Percentiles rank a stretch among this genome's conserved stretches.
Evolutionary conservation across 192 early-diverging fungal species (phyloP).

Genomic region (Entomortierella parvispora): DNA sequence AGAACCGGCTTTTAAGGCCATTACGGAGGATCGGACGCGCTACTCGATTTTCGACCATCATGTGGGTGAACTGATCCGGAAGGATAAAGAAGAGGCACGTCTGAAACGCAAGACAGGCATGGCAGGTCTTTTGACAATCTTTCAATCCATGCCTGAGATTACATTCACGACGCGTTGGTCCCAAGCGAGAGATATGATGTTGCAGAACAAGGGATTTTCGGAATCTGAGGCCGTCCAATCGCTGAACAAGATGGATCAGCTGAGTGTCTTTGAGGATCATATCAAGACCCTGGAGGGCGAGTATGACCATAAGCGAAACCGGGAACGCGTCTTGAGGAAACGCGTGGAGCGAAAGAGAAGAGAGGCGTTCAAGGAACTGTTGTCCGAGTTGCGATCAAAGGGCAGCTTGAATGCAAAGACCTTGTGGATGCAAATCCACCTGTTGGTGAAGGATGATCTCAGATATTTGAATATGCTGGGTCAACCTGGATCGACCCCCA

Average conservation of each 20-base stretch:
- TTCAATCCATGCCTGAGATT: slow-evolving; percentile 67
- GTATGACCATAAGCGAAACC: slow-evolving; percentile 57
- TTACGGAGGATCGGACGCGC: slow-evolving; percentile 69
- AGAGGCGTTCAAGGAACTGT: slow-evolving; percentile 74
- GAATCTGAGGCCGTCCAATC: slow-evolving; percentile 61
- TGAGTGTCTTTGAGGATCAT: slow-evolving; percentile 85
- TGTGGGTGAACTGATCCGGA: slow-evolving; percentile 68
- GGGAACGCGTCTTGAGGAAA: slow-evolving; percentile 51
- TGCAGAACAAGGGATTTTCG: slow-evolving; percentile 60
- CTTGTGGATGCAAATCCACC: slow-evolving; percentile 89
- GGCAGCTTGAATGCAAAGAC: slow-evolving; percentile 74
- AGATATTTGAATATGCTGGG: slow-evolving; percentile 80
- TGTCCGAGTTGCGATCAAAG: slow-evolving; percentile 68
- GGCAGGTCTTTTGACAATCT: slow-evolving; percentile 65
- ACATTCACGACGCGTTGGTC: slow-evolving; percentile 69
- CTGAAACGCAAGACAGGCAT: slow-evolving; percentile 68
- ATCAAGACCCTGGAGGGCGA: slow-evolving; percentile 73
- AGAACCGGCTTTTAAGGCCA: slow-evolving; percentile 68
- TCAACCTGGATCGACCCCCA: slow-evolving; percentile 82
- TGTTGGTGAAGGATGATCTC: slow-evolving; percentile 73
- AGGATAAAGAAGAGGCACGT: slow-evolving; percentile 76
- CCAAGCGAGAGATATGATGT: slow-evolving; percentile 61
- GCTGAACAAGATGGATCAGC: slow-evolving; percentile 84
- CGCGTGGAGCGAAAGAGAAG: slow-evolving; percentile 80
- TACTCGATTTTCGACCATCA: slow-evolving; percentile 78